Evolutionary conservation across 2,329 filamentous ascomycete species (phyloP).

Genomic region (Xylariaceae sp.): DNA sequence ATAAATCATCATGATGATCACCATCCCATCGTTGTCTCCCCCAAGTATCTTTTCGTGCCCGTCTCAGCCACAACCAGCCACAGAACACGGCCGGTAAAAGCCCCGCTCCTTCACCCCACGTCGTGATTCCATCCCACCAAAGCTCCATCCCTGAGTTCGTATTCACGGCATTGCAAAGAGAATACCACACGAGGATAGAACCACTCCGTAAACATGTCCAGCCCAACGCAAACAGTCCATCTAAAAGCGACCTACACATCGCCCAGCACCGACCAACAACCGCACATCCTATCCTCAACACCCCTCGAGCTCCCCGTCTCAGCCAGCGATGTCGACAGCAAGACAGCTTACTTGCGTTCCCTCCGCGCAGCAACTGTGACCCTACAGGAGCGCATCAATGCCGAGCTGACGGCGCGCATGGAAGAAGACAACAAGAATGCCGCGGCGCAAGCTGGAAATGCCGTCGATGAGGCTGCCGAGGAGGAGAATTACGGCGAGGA

Average conservation of each 20-base stretch:
- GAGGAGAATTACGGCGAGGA: constrained; percentile 87
- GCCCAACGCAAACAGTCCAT: constrained; percentile 8
- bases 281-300: constrained; percentile 39
- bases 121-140: too few species aligned
- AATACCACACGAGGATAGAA: background rate
- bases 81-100: background rate
- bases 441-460: constrained; percentile 20
- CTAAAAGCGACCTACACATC: constrained; percentile 53
- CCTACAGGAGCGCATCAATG: constrained; percentile 64
- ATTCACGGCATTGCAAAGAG: background rate
- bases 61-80: background rate
- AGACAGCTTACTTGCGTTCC: constrained; percentile 53
- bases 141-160: background rate
- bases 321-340: constrained; percentile 29
- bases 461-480: constrained; percentile 50
- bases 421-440: constrained; percentile 40
- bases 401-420: constrained; percentile 68
- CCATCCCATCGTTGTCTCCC: too few species aligned
- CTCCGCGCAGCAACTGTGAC: constrained; percentile 53
- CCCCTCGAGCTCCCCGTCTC: constrained; percentile 2
- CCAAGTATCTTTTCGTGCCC: background rate
- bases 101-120: background rate
- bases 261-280: constrained; percentile 36
- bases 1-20: background rate
- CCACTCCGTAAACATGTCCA: background rate